These are phyloP conservation scores for Canavalia ensiformis DNA, from an alignment of 306 rosid genomes.

Conservation along the genomic window DNA sequence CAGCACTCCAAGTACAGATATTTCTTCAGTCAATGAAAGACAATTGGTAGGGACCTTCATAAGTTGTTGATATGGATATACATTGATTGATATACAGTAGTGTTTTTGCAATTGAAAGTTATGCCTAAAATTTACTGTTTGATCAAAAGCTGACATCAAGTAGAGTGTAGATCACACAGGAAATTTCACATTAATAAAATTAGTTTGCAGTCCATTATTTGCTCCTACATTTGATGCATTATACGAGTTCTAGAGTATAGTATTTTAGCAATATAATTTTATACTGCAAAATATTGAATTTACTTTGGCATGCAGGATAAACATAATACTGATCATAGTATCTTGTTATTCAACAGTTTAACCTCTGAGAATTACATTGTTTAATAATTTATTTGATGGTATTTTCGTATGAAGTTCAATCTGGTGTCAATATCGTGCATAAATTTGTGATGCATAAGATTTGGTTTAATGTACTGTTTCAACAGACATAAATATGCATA, in stretches of 20 bases:
- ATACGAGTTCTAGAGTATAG: background rate
- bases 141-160: background rate
- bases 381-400: constrained; percentile 34
- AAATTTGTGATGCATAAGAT: constrained; percentile 3
- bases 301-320: constrained; percentile 3
- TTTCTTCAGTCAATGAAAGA: constrained; percentile 85
- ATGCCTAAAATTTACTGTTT: background rate
- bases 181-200: background rate
- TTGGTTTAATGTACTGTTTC: constrained; percentile 2
- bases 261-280: constrained; percentile 23
- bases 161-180: background rate
- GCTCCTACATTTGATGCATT: background rate
- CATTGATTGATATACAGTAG: background rate
- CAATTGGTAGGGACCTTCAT: constrained; percentile 77
- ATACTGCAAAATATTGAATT: constrained; percentile 26
- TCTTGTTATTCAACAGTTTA: constrained; percentile 17
- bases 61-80: constrained; percentile 10
- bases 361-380: constrained; percentile 10
- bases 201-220: background rate
- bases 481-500: background rate
- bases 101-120: background rate
- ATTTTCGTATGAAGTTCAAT: background rate
- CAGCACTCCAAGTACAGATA: constrained; percentile 84
- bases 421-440: background rate
- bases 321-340: background rate